Evolutionary conservation across 176 grass and related monocot species (phyloP), one percentile per base, ranked within the genome.

Genomic region (Triticum timopheevii): DNA sequence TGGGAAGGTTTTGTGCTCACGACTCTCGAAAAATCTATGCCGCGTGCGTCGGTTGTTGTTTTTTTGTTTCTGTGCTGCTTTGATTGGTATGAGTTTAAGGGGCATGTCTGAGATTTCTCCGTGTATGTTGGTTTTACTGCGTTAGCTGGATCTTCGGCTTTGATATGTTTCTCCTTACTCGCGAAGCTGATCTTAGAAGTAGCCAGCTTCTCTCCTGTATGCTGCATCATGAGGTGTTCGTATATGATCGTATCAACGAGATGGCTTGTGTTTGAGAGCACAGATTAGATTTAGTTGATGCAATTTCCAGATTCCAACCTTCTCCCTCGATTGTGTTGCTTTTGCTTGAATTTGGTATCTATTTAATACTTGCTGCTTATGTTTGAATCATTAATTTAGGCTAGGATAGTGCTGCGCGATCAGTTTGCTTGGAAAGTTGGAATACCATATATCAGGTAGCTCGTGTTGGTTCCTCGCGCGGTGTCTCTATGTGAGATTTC

Each of bases 31-130:
- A 42, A 73, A 10, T 65, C 17, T 42, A 19, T 3, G 65, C 52
- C 31, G 65, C 16, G 67, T 50, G 82, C 47, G 62, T 82, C 33
- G 82, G 31, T 54, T 67, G 28, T n/a, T 20, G n/a, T 25, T 34
- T 76, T 54, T 73, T 30, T 44, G 35, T 66, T 15, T 17, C 30
- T 38, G 35, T n/a, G 7, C 54, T 71, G 47, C 61, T 78, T 80
- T 85, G 36, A 45, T 87, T 80, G 70, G 8, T 68, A 59, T 30
- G 63, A 83, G 80, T 61, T 34, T 80, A 34, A 65, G 13, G 34
- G 36, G 4, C 59, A 80, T 61, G 35, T 38, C 7, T 61, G 68
- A 61, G 72, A n/a, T 61, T 49, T 76, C 73, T 50, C 44, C 42
- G 73, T 15, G 73, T 50, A 50, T 30, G 69, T 11, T 65, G 42